Evolutionary conservation across 1,139 yeast genomes (phyloP).

Genomic region (Casaregolazyma lundiana): DNA sequence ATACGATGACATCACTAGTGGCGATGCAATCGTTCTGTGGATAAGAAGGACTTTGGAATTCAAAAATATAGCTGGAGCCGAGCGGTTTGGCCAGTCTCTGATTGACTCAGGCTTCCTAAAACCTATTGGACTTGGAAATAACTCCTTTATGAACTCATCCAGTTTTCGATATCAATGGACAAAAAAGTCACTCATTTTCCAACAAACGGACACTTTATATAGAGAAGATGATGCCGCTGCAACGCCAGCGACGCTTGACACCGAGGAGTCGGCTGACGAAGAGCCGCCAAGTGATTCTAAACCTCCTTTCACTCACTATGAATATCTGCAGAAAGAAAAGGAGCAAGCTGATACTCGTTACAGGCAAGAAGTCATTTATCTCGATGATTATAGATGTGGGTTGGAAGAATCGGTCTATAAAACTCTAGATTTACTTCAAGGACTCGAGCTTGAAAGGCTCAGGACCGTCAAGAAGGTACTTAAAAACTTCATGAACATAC

Average conservation of each 20-base stretch:
- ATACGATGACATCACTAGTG: conserved; percentile 55
- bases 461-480: conserved; percentile 64
- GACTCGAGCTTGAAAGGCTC: conserved; percentile 69
- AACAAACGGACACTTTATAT: conserved; percentile 9
- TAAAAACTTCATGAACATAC: conserved; percentile 55
- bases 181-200: conserved; percentile 39
- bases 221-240: conserved; percentile 1
- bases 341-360: conserved; percentile 50
- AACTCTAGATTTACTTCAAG: conserved; percentile 64
- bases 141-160: conserved; percentile 63
- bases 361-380: conserved; percentile 47
- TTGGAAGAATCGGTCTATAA: conserved; percentile 66
- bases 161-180: conserved; percentile 75
- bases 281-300: background rate
- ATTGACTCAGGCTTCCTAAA: conserved; percentile 57
- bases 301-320: background rate
- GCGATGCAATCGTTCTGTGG: conserved; percentile 57
- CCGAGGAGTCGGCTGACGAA: background rate
- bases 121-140: conserved; percentile 48
- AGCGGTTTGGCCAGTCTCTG: conserved; percentile 69
- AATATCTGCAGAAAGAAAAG: background rate
- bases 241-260: background rate
- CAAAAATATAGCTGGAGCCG: conserved; percentile 56
- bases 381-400: conserved; percentile 63
- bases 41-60: conserved; percentile 40